Evolutionary conservation across 352 stramenopile genomes (phyloP), one percentile per base, ranked within the genome.

Genomic region (Pythium brassicae): DNA sequence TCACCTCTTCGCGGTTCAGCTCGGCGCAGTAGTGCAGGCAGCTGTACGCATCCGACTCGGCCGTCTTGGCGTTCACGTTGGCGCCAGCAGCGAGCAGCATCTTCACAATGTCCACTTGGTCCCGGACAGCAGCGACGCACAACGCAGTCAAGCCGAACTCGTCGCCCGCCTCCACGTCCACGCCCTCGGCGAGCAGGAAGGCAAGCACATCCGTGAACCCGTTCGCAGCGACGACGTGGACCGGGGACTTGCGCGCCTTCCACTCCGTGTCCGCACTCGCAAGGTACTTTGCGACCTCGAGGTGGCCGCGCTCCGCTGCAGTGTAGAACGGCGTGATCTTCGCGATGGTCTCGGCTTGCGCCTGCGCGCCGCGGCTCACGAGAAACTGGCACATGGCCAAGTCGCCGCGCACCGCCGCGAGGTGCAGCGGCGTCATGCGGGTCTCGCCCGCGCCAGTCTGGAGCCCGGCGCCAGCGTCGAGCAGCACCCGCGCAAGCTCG

Each of bases 271-370:
- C 56, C 14, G 52, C 7, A 14, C 27, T 49, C 9, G 39, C 27
- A 19, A 62, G 37, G 32, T 37, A 51, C 39, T 46, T 50, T 4
- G 23, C 23, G 3, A 22, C 57, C 63, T 50, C 48, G 20, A 62
- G 15, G 20, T 50, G 65, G 23, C 35, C 59, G 20, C 59, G 57
- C 43, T 74, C 27, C 2, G 56, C 56, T 9, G 56, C 56, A n/a
- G 27, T 53, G 22, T 35, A 57, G 20, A 57, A 47, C 20, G 56
- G 56, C 19, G 56, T 52, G n/a, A 42, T 19, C 26, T 40, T n/a
- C 2, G 17, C 37, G 2, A n/a, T 19, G n/a, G 17, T 27, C 39
- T 35, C 37, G 8, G 23, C 37, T 11, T 32, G 8, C 8, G 20
- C 25, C 8, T 19, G 14, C 1, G 55, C 47, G 7, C 55, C 45